These are phyloP conservation scores for Aspergillus pseudoviridinutans DNA, from an alignment of 2,329 filamentous ascomycete species.

Conservation along the genomic window DNA sequence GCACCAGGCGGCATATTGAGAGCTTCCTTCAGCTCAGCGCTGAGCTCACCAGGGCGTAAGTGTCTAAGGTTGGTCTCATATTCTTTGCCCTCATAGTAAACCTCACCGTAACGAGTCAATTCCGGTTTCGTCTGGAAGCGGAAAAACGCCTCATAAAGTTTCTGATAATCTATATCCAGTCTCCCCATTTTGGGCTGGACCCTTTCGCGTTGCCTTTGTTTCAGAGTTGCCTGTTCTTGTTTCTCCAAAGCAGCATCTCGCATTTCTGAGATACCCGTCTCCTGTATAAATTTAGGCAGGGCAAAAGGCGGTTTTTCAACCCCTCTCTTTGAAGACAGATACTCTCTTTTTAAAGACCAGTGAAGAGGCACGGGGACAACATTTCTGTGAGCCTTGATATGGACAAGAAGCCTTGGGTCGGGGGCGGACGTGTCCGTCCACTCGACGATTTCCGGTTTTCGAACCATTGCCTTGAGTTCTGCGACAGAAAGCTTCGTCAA, in stretches of 20 bases:
- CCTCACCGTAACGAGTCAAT: conserved; percentile 89
- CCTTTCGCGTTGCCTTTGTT: conserved; percentile 91
- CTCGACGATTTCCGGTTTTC: conserved; percentile 89
- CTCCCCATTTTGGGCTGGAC: conserved; percentile 96
- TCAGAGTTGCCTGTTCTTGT: conserved; percentile 83
- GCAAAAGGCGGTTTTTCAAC: conserved; percentile 93
- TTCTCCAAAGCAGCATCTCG: conserved; percentile 94
- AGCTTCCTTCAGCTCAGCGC: conserved; percentile 84
- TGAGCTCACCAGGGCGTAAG: conserved; percentile 83
- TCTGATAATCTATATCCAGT: conserved; percentile 97
- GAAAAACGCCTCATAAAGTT: conserved; percentile 98
- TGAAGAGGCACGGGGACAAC: conserved; percentile 91
- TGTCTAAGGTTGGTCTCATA: conserved; percentile 92
- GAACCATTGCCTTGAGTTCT: conserved; percentile 87
- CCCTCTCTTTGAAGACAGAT: conserved; percentile 92
- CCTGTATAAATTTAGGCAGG: conserved; percentile 92
- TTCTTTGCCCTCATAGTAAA: conserved; percentile 99
- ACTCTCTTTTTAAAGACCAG: conserved; percentile 95
- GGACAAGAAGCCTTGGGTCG: conserved; percentile 82
- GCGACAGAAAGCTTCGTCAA: conserved; percentile 90
- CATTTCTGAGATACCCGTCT: conserved; percentile 98
- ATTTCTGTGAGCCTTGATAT: conserved; percentile 93
- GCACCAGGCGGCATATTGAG: conserved; percentile 90
- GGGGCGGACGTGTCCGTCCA: conserved; percentile 94
- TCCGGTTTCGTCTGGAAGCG: conserved; percentile 94